Base-by-base conservation (phyloP, 495 filamentous ascomycete species). In the Aspergillus avenaceus region DNA sequence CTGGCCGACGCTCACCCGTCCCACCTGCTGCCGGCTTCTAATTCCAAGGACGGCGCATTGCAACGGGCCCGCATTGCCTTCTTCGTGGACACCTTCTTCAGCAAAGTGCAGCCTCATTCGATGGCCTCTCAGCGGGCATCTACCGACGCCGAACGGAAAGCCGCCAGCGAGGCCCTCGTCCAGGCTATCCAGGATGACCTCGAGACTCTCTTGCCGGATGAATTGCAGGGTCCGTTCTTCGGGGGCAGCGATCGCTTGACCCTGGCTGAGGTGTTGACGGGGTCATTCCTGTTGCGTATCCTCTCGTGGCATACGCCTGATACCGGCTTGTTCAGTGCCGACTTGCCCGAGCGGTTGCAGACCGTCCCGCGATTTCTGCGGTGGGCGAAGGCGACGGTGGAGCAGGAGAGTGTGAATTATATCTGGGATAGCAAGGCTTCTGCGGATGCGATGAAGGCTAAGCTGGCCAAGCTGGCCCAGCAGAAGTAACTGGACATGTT, bases 221-320 rank as follows among this genome's bases (percentile, higher is more conserved):
- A 67, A 7, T 80, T 82, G 25, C 84, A 84, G 5, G 75, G 60
- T 0, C 90, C 89, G 0, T 95, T 86, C 71, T 96, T 93, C 69
- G 85, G 84, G n/a, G 90, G 90, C 0, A 85, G 82, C 47, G 72
- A 84, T 43, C 84, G 79, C 59, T 56, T 92, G 27, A 92, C 88
- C 2, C 67, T 90, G 24, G 90, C 82, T 12, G 90, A 95, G 81
- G 89, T 90, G 70, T 72, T 84, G 36, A 82, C 80, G 0, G 88
- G 83, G 0, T 84, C 85, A 0, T 88, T 90, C 64, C 57, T 86
- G 13, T 38, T 91, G 12, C 76, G 87, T 11, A 54, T 84, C 14
- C 65, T 81, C 34, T 55, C 64, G 5, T 72, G 81, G 40, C 55
- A 69, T 0, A 79, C 79, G 58, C 63, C 75, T 9, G 73, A 74